Evolutionary conservation across 768 basidiomycete genomes (phyloP).

Genomic region (Chalciporus piperatus): DNA sequence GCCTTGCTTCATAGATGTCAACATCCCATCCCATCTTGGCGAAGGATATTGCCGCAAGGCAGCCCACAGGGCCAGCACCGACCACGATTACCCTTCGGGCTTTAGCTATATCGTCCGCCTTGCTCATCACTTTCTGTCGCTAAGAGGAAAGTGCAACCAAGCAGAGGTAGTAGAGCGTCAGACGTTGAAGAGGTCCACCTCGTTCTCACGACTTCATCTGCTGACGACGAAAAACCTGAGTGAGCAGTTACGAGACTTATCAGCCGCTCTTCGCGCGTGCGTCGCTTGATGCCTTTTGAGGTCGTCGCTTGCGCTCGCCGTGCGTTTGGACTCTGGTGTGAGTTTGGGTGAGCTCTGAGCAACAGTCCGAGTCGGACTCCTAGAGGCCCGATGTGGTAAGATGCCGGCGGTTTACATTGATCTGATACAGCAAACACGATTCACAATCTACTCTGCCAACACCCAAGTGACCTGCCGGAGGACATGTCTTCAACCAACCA

Average conservation of each 20-base stretch:
- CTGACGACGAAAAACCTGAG: too few relatives aligned
- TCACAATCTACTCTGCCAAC: slow-evolving; percentile 2
- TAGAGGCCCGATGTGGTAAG: slow-evolving; percentile 14
- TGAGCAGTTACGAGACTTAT: too few relatives aligned
- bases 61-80: slow-evolving; percentile 94
- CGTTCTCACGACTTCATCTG: too few relatives aligned
- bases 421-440: too few relatives aligned
- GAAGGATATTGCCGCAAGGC: slow-evolving; percentile 82
- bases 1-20: slow-evolving; percentile 73
- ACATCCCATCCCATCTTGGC: slow-evolving; percentile 86
- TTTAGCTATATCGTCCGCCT: background rate
- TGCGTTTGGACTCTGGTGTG: too few relatives aligned
- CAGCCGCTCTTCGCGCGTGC: too few relatives aligned
- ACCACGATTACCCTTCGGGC: slow-evolving; percentile 58
- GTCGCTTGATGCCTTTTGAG: too few relatives aligned
- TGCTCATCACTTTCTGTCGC: slow-evolving; percentile 12
- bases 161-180: too few relatives aligned
- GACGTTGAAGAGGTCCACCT: background rate
- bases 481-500: slow-evolving; percentile 16
- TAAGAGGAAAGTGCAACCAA: too few relatives aligned
- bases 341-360: too few relatives aligned
- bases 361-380: too few relatives aligned
- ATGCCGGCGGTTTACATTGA: slow-evolving; percentile 14
- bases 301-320: too few relatives aligned
- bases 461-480: background rate